A percentile compares a stretch with the other conserved stretches of the same genome.
Evolutionary conservation across 208 protist species (phyloP).

Genomic region (Blastocrithidia nonstop): DNA sequence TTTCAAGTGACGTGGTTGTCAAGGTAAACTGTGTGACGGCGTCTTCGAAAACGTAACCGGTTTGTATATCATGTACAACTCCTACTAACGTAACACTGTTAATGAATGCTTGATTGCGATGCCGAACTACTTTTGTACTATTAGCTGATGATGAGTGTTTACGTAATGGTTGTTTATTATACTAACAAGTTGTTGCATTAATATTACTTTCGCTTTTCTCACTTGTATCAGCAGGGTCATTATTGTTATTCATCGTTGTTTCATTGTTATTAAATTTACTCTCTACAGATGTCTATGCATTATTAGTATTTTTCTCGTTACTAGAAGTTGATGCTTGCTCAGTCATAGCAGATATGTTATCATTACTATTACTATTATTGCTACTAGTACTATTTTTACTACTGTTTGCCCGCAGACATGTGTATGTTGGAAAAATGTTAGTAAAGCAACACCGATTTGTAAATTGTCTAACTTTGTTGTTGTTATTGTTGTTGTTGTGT

Average conservation of each 20-base stretch:
- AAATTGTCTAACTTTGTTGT: no score
- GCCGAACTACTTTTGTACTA: background rate
- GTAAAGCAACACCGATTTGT: background rate
- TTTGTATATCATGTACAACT: slow-evolving; percentile 84
- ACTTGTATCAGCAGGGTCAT: background rate
- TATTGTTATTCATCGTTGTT: background rate
- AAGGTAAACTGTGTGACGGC: slow-evolving; percentile 85
- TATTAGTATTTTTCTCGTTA: background rate
- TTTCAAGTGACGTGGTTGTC: slow-evolving; percentile 79
- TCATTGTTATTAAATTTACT: background rate
- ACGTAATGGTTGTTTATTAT: background rate
- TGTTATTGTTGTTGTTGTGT: no score
- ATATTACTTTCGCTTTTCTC: background rate
- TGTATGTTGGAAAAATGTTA: background rate
- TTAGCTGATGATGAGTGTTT: background rate
- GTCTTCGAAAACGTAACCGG: slow-evolving; percentile 81
- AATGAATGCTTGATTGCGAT: slow-evolving; percentile 18
- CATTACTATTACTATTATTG: background rate
- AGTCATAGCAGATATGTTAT: background rate
- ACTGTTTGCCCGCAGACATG: background rate
- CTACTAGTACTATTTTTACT: slow-evolving; percentile 1
- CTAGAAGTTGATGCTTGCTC: background rate
- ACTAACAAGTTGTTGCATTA: background rate
- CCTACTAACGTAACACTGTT: slow-evolving; percentile 83
- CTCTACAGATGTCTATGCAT: slow-evolving; percentile 1